These are phyloP conservation scores for Physcomitrium patens DNA, from an alignment of 225 moss, liverwort and hornwort species.

Conservation along the genomic window DNA sequence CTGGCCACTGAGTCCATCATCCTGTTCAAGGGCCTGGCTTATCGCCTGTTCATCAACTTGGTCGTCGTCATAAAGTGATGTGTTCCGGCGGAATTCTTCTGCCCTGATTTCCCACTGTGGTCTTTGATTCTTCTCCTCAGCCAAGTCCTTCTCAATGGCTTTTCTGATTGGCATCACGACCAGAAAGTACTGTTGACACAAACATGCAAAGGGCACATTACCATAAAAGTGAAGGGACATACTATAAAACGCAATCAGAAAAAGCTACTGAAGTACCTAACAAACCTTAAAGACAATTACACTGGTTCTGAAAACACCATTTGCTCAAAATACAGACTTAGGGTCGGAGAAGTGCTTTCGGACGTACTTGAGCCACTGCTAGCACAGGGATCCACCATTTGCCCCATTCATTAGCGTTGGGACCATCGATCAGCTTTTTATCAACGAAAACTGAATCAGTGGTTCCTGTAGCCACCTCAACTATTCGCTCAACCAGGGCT, in stretches of 20 bases:
- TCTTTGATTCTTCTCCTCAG: slow-evolving; percentile 80
- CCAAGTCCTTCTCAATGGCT: slow-evolving; percentile 82
- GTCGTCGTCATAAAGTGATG: slow-evolving; percentile 75
- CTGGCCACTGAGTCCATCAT: slow-evolving; percentile 55
- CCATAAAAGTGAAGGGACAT: background rate
- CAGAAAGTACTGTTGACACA: slow-evolving; percentile 66
- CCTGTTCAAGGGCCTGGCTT: slow-evolving; percentile 84
- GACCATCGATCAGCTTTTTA: slow-evolving; percentile 97
- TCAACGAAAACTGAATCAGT: slow-evolving; percentile 73
- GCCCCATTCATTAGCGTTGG: slow-evolving; percentile 90
- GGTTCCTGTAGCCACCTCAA: slow-evolving; percentile 72
- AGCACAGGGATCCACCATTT: slow-evolving; percentile 96
- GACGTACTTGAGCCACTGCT: slow-evolving; percentile 76
- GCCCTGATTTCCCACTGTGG: slow-evolving; percentile 96
- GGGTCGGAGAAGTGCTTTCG: background rate
- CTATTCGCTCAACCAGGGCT: slow-evolving; percentile 81
- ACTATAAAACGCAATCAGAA: background rate
- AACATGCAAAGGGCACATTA: slow-evolving; percentile 19
- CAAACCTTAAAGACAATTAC: background rate
- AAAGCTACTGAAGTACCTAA: background rate
- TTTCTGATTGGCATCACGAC: slow-evolving; percentile 73
- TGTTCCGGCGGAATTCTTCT: slow-evolving; percentile 80
- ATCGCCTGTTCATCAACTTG: slow-evolving; percentile 93
- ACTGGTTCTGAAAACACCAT: background rate
- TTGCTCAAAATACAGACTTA: background rate